Base-by-base conservation (phyloP, 2,329 filamentous ascomycete species). In the Leptosphaerulina australis region DNA sequence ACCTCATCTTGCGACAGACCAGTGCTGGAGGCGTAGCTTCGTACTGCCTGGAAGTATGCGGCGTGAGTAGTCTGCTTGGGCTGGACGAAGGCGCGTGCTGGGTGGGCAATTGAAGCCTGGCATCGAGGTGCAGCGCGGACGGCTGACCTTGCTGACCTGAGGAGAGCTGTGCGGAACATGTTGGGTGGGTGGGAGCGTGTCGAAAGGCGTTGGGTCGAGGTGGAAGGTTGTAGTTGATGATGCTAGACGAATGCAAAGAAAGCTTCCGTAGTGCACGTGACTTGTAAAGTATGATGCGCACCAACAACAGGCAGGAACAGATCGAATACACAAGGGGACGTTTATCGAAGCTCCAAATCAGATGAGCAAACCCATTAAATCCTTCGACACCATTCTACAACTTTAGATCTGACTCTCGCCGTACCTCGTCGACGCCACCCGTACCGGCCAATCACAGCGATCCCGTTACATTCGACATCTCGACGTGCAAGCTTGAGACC, bases 111-210 rank as follows among this genome's bases (percentile, higher is more conserved):
- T 76, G 77, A 60, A 55, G 72, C 65, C 66, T 73, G 67, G 53
- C 66, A 73, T 54, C 76, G 70, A 50, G 74, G 66, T 49, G 72
- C 69, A 53, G 75, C 71, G 62, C 75, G 73, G 41, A 71, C 69
- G 50, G 75, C 71, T 56, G 71, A 76, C 72, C 85, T 81, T 75
- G 88, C 84, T 71, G 89, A 88, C 78, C 88, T 88, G 80, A 93
- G 81, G 75, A 94, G 77, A 73, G 89, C 87, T 76, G 89, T 86
- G 80, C 93, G 90, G 83, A 97, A 91, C 93, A 97, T 97, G 61
- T 69, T 85, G 79, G 66, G 58, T 38, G 60, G 47, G 54, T 59
- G 50, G 39, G 50, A 44, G 53, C 39, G 40, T 44, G 57, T 56
- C 39, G 53, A 56, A 48, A 60, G 50, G 57, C 50, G 58, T 53